Evolutionary conservation across 2,329 filamentous ascomycete species (phyloP).

Genomic region (Metarhizium anisopliae): DNA sequence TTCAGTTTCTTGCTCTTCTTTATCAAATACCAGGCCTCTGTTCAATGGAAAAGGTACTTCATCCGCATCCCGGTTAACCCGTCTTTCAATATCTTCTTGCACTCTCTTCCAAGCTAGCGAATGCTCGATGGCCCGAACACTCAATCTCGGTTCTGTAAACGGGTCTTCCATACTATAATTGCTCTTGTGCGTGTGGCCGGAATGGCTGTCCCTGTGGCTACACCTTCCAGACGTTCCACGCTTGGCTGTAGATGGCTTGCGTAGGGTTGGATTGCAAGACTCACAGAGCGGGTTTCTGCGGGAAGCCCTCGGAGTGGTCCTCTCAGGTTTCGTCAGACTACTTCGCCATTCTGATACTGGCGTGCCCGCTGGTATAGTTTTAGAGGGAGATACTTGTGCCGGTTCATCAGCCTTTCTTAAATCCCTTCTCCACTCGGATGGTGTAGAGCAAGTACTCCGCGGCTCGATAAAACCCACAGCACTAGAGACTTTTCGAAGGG

Average conservation of each 20-base stretch:
- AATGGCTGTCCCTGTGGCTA: conserved; percentile 1
- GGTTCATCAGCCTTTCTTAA: not conserved
- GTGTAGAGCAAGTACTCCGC: not conserved
- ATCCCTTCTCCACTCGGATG: not conserved
- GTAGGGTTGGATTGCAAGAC: conserved; percentile 8
- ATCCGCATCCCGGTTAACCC: not conserved
- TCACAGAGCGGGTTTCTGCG: conserved; percentile 1
- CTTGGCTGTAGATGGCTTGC: not conserved
- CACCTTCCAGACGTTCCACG: not conserved
- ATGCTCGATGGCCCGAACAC: conserved; percentile 18
- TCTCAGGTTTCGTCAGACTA: not conserved
- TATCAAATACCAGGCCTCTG: not conserved
- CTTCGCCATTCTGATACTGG: conserved; percentile 9
- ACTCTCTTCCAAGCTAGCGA: conserved; percentile 15
- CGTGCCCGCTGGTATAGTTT: not conserved
- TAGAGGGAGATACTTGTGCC: not conserved
- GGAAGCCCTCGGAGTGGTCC: not conserved
- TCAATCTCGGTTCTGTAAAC: conserved; percentile 12
- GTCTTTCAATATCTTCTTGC: conserved; percentile 11
- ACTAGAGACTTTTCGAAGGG: conserved; percentile 6
- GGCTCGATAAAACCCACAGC: not conserved
- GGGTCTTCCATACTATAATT: conserved; percentile 2
- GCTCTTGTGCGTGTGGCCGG: conserved; percentile 1
- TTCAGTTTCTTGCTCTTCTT: not conserved
- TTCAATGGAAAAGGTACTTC: conserved; percentile 2